phyloP scores from a whole-genome alignment of 2,329 filamentous ascomycete genomes.

The Claviceps quebecensis region DNA sequence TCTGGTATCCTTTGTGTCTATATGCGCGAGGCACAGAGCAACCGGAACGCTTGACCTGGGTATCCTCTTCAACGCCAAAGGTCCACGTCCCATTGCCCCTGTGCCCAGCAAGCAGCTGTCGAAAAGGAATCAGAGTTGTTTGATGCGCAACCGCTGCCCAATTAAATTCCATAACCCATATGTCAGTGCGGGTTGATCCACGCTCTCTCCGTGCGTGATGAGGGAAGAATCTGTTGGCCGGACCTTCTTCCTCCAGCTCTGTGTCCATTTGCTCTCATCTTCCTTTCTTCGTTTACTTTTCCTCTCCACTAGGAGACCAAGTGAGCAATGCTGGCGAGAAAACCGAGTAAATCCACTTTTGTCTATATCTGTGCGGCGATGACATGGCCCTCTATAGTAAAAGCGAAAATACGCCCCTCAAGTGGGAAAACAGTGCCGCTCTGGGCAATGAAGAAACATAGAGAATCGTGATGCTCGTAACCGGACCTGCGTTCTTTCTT shows the following conservation, averaged over 20 bases:
- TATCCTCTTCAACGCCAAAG: background rate
- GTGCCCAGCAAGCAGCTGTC: slow-evolving; percentile 8
- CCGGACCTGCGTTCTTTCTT: slow-evolving; percentile 7
- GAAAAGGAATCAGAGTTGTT: slow-evolving; percentile 15
- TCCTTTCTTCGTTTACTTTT: slow-evolving; percentile 11
- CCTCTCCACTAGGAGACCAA: slow-evolving; percentile 18
- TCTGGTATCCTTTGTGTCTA: slow-evolving; percentile 17
- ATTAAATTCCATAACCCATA: slow-evolving; percentile 24
- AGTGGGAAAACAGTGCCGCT: slow-evolving; percentile 17
- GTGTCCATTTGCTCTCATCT: slow-evolving; percentile 18
- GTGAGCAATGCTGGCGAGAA: slow-evolving; percentile 31
- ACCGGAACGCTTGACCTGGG: background rate
- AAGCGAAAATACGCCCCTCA: slow-evolving; percentile 25
- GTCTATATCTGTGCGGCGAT: slow-evolving; percentile 41
- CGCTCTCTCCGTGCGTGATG: slow-evolving; percentile 12
- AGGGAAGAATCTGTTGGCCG: slow-evolving; percentile 21
- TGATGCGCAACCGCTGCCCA: slow-evolving; percentile 17
- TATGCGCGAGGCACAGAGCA: slow-evolving; percentile 10
- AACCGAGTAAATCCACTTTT: slow-evolving; percentile 53
- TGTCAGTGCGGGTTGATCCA: slow-evolving; percentile 22
- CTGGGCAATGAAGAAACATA: slow-evolving; percentile 24
- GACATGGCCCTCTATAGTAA: slow-evolving; percentile 31
- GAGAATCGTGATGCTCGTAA: slow-evolving; percentile 21
- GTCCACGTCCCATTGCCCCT: background rate
- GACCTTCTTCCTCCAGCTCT: slow-evolving; percentile 18